Evolutionary conservation across 805 yeast species (phyloP).

Genomic region (Wickerhamomyces canadensis): DNA sequence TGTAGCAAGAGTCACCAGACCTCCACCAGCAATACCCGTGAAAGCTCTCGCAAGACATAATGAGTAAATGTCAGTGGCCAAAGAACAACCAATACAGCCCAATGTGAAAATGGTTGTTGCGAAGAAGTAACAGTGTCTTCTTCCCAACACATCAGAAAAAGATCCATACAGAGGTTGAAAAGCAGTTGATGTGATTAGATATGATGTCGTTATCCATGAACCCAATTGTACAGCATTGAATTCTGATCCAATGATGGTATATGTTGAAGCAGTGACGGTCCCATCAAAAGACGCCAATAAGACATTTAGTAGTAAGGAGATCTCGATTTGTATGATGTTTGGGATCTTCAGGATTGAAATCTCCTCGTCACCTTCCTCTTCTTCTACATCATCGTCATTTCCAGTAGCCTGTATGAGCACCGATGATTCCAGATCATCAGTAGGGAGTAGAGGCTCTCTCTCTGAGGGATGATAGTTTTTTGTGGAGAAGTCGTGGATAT

Average conservation of each 20-base stretch:
- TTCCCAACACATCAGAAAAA: slow-evolving; percentile 33
- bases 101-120: slow-evolving; percentile 29
- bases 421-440: not conserved
- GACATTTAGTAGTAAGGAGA: slow-evolving; percentile 31
- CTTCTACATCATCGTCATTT: not conserved
- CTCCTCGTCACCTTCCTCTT: slow-evolving; percentile 5
- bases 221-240: slow-evolving; percentile 31
- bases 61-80: slow-evolving; percentile 24
- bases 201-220: slow-evolving; percentile 38
- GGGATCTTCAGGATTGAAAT: slow-evolving; percentile 14
- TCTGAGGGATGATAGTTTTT: not conserved
- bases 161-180: slow-evolving; percentile 39
- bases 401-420: no score
- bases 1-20: slow-evolving; percentile 32
- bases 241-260: slow-evolving; percentile 40
- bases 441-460: not conserved
- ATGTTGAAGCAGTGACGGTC: slow-evolving; percentile 44
- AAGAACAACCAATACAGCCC: slow-evolving; percentile 34
- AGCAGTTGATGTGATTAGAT: slow-evolving; percentile 34
- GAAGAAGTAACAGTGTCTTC: slow-evolving; percentile 30
- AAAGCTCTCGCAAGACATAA: slow-evolving; percentile 32
- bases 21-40: slow-evolving; percentile 39
- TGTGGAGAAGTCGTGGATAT: slow-evolving; percentile 8
- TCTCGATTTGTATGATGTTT: slow-evolving; percentile 28
- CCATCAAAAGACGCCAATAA: slow-evolving; percentile 43